phyloP scores from a whole-genome alignment of 305 asterid species.

The Nicotiana rustica region DNA sequence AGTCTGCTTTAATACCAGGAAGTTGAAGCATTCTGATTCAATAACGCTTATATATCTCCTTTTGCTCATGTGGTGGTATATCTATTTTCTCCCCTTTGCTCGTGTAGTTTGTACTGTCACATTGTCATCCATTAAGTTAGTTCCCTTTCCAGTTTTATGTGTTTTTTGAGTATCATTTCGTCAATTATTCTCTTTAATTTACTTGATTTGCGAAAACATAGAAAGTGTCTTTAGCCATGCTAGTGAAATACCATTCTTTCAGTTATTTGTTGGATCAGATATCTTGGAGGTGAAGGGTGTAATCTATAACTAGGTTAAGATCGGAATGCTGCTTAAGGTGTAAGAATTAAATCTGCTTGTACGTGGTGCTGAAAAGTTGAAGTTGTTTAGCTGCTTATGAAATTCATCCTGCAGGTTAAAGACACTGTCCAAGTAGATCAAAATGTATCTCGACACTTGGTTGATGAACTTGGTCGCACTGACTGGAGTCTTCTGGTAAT shows the following conservation, averaged over 20 bases:
- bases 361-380: background rate
- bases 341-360: background rate
- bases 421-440: slow-evolving; percentile 93
- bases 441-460: slow-evolving; percentile 84
- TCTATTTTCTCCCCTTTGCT: background rate
- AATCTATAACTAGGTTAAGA: background rate
- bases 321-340: background rate
- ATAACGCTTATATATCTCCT: background rate
- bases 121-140: background rate
- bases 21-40: slow-evolving; percentile 9
- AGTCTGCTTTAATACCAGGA: slow-evolving; percentile 43
- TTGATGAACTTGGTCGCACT: slow-evolving; percentile 57
- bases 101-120: background rate
- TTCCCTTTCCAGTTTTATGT: background rate
- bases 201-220: background rate
- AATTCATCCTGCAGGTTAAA: slow-evolving; percentile 67
- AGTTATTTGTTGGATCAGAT: background rate
- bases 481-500: slow-evolving; percentile 92
- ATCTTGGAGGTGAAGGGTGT: background rate
- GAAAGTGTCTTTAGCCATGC: background rate
- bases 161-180: background rate
- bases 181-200: background rate
- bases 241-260: background rate
- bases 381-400: background rate
- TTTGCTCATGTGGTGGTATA: background rate